Percentiles rank a stretch among this genome's conserved stretches.
Evolutionary conservation across 768 basidiomycete species (phyloP).

Genomic region (Suillus variegatus): DNA sequence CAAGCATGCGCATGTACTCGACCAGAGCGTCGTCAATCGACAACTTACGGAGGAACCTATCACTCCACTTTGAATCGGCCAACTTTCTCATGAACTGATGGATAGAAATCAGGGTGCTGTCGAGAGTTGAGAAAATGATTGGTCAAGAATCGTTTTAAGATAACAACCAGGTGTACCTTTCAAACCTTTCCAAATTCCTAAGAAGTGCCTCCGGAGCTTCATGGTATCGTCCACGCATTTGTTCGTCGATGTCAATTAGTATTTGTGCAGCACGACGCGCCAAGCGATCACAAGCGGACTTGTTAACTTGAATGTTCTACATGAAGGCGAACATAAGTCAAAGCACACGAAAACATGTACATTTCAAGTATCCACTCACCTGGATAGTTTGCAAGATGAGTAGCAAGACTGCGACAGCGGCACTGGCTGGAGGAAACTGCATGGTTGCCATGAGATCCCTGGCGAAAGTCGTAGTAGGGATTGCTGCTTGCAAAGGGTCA

Average conservation of each 20-base stretch:
- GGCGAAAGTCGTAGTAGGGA: slow-evolving; percentile 30
- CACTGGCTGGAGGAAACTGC: slow-evolving; percentile 45
- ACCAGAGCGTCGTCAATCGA: slow-evolving; percentile 42
- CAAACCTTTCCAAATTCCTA: slow-evolving; percentile 42
- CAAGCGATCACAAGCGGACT: slow-evolving; percentile 38
- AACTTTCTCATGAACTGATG: slow-evolving; percentile 40
- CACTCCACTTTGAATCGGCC: slow-evolving; percentile 42
- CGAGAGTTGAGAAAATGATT: neutral
- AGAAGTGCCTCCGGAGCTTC: slow-evolving; percentile 40
- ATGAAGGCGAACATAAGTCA: slow-evolving; percentile 10
- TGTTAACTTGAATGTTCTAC: slow-evolving; percentile 38
- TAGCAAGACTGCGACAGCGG: slow-evolving; percentile 41
- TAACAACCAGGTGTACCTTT: slow-evolving; percentile 31
- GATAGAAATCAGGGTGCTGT: slow-evolving; percentile 41
- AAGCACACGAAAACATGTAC: neutral
- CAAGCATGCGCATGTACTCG: slow-evolving; percentile 35
- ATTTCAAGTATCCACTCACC: slow-evolving; percentile 26
- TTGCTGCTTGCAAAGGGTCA: slow-evolving; percentile 32
- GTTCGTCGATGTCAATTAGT: slow-evolving; percentile 43
- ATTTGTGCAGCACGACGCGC: slow-evolving; percentile 44
- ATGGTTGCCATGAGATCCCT: slow-evolving; percentile 34
- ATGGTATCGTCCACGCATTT: slow-evolving; percentile 48
- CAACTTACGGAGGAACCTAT: slow-evolving; percentile 40
- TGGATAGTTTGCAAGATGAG: slow-evolving; percentile 48
- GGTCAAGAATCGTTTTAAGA: neutral